Evolutionary conservation across 805 yeast species (phyloP).

Genomic region (Yueomyces sp.): DNA sequence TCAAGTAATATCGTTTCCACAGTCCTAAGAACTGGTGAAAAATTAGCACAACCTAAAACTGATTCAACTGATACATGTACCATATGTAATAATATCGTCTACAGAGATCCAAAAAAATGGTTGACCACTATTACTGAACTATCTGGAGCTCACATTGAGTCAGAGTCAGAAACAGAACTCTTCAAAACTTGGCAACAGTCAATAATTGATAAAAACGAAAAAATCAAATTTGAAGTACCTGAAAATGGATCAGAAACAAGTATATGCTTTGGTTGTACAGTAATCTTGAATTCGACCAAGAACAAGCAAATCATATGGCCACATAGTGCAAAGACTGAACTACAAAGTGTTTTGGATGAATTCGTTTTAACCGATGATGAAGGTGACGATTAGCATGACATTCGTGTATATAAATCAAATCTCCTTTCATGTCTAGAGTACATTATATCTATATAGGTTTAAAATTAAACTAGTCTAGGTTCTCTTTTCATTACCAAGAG

Average conservation of each 20-base stretch:
- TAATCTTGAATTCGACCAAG: slow-evolving; percentile 37
- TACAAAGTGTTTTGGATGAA: slow-evolving; percentile 33
- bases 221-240: slow-evolving; percentile 1
- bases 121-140: slow-evolving; percentile 52
- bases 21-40: slow-evolving; percentile 79
- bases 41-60: slow-evolving; percentile 39
- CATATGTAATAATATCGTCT: slow-evolving; percentile 43
- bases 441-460: too few species aligned
- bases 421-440: too few species aligned
- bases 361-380: slow-evolving; percentile 23
- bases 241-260: slow-evolving; percentile 10
- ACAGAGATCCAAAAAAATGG: slow-evolving; percentile 53
- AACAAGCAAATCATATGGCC: slow-evolving; percentile 29
- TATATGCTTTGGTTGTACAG: slow-evolving; percentile 71
- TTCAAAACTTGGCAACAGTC: slow-evolving; percentile 23
- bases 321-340: slow-evolving; percentile 16
- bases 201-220: slow-evolving; percentile 1
- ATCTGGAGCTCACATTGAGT: slow-evolving; percentile 35
- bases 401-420: too few species aligned
- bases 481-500: too few species aligned
- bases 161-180: slow-evolving; percentile 29
- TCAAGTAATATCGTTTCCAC: slow-evolving; percentile 88
- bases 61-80: slow-evolving; percentile 27
- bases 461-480: too few species aligned
- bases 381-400: too few species aligned